phyloP scores from a whole-genome alignment of 257 asterid genomes.

The Solanum gandarillasii region DNA sequence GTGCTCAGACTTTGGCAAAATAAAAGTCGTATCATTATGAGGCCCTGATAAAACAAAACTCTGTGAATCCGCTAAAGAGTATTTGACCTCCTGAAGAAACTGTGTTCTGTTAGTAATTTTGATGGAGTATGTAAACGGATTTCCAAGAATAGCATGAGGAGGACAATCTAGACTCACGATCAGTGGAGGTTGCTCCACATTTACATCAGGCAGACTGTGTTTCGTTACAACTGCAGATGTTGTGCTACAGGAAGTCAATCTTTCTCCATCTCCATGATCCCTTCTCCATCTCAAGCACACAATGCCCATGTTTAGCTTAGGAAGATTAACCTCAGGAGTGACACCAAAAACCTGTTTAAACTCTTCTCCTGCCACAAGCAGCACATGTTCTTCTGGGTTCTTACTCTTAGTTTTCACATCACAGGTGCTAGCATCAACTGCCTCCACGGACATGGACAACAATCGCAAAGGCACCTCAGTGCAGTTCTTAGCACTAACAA shows the following conservation, averaged over 20 bases:
- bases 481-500: constrained; percentile 67
- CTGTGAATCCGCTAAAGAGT: constrained; percentile 72
- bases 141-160: constrained; percentile 73
- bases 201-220: constrained; percentile 66
- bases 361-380: constrained; percentile 82
- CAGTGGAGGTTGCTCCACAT: constrained; percentile 59
- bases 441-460: constrained; percentile 62
- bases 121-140: constrained; percentile 49
- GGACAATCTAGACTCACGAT: constrained; percentile 66
- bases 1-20: constrained; percentile 64
- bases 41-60: constrained; percentile 76
- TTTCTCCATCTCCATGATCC: constrained; percentile 25
- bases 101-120: constrained; percentile 55
- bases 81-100: constrained; percentile 81
- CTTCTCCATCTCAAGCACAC: constrained; percentile 77
- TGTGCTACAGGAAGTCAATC: not conserved
- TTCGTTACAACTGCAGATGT: constrained; percentile 48
- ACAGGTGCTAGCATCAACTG: constrained; percentile 36
- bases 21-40: constrained; percentile 60
- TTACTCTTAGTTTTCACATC: constrained; percentile 38
- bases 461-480: constrained; percentile 75
- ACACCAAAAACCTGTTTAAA: constrained; percentile 76
- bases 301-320: constrained; percentile 44
- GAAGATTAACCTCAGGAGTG: constrained; percentile 37
- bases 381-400: constrained; percentile 30